phyloP scores from a whole-genome alignment of 108 stramenopile genomes.

The Pseudonitzschia multistriata region DNA sequence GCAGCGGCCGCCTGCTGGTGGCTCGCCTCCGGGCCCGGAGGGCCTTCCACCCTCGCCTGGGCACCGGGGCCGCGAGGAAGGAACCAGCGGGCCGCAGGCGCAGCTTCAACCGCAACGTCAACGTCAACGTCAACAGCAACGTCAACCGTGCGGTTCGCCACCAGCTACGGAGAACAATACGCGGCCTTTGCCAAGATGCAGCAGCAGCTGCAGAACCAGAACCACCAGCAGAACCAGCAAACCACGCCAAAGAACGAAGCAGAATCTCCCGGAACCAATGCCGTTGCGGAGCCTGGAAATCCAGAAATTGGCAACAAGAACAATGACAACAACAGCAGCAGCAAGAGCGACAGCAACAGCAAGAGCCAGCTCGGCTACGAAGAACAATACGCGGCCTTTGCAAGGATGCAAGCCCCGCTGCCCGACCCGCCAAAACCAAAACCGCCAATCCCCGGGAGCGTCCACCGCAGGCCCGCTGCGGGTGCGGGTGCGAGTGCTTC shows the following conservation, averaged over 20 bases:
- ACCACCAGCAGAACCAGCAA: neutral
- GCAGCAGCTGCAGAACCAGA: neutral
- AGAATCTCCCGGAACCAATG: neutral
- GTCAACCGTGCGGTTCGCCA: too few relatives aligned
- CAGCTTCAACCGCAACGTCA: too few relatives aligned
- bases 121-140: too few relatives aligned
- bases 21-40: too few relatives aligned
- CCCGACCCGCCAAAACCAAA: too few relatives aligned
- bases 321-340: neutral
- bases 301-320: neutral
- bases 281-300: neutral
- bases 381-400: slow-evolving; percentile 1
- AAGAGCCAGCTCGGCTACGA: neutral
- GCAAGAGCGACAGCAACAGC: neutral
- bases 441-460: neutral
- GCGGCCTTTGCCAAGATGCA: neutral
- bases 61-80: too few relatives aligned
- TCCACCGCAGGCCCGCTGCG: neutral
- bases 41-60: too few relatives aligned
- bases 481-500: too few relatives aligned
- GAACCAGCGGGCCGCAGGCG: too few relatives aligned
- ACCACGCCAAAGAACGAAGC: neutral
- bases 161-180: too few relatives aligned
- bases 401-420: too few relatives aligned
- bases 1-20: too few relatives aligned